These are phyloP conservation scores for Acanthamoeba sp. DNA, from an alignment of 208 protist genomes.

Conservation along the genomic window DNA sequence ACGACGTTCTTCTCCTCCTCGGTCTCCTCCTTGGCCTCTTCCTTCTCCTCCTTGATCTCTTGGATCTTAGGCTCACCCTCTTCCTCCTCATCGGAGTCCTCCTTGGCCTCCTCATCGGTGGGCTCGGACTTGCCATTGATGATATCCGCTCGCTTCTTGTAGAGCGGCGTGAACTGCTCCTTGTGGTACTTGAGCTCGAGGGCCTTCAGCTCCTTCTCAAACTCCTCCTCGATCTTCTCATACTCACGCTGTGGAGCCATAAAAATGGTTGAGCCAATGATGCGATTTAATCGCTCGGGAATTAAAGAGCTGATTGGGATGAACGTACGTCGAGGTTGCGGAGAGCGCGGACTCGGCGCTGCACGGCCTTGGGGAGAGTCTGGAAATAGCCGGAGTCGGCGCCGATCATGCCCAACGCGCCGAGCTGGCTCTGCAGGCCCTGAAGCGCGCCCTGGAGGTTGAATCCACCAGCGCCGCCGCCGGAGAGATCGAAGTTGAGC, in stretches of 20 bases:
- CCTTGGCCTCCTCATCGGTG: conserved; percentile 65
- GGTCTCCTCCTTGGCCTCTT: conserved; percentile 20
- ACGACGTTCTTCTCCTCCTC: conserved; percentile 43
- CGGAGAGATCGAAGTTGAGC: conserved; percentile 49
- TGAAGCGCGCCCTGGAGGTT: conserved; percentile 11
- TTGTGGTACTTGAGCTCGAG: conserved; percentile 71
- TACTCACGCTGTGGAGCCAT: conserved; percentile 5
- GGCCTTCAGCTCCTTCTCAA: conserved; percentile 49
- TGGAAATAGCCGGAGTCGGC: conserved; percentile 48
- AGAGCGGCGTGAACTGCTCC: conserved; percentile 42
- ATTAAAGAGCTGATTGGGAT: too few relatives aligned
- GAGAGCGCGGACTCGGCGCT: conserved; percentile 61
- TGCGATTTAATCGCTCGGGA: too few relatives aligned
- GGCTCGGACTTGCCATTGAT: conserved; percentile 59
- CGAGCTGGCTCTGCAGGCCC: conserved; percentile 6
- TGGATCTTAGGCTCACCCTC: conserved; percentile 13
- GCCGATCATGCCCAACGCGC: conserved; percentile 11
- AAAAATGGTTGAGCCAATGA: background rate
- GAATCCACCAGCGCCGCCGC: background rate
- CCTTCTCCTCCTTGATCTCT: conserved; percentile 44
- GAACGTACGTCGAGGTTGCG: conserved; percentile 55
- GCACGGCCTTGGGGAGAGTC: conserved; percentile 28
- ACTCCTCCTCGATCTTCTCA: conserved; percentile 55
- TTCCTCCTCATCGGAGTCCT: conserved; percentile 12
- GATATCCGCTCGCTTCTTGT: conserved; percentile 53